A percentile compares a stretch with the other conserved stretches of the same genome.
Evolutionary conservation across 73 alveolate species (phyloP).

Genomic region (Paramecium caudatum): DNA sequence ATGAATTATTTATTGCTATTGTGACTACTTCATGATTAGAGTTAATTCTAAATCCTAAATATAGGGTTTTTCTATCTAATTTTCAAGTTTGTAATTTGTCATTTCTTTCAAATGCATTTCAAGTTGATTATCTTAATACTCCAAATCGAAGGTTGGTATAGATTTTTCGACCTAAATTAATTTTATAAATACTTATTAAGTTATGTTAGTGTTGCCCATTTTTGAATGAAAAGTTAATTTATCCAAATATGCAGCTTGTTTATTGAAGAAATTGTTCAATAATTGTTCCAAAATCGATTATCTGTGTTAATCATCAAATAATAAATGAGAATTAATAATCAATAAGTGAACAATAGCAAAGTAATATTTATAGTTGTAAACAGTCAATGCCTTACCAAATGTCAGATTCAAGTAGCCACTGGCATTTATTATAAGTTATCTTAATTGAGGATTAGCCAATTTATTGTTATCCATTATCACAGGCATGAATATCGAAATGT

Average conservation of each 20-base stretch:
- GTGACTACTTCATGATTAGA: background rate
- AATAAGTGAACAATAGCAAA: background rate
- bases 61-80: background rate
- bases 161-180: background rate
- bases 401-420: slow-evolving; percentile 21
- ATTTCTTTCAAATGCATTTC: slow-evolving; percentile 6
- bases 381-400: slow-evolving; percentile 35
- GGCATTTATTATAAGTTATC: background rate
- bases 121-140: background rate
- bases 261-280: slow-evolving; percentile 17
- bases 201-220: background rate
- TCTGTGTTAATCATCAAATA: slow-evolving; percentile 39
- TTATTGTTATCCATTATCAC: slow-evolving; percentile 30
- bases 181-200: background rate
- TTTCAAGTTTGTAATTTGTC: background rate
- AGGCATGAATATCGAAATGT: slow-evolving; percentile 52
- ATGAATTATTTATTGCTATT: background rate
- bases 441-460: background rate
- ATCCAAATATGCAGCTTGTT: slow-evolving; percentile 24
- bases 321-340: background rate
- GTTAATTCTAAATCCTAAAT: background rate
- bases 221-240: background rate
- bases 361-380: slow-evolving; percentile 8
- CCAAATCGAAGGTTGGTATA: slow-evolving; percentile 22
- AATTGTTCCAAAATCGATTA: background rate